These are phyloP conservation scores for Stereocaulon alpinum DNA, from an alignment of 495 filamentous ascomycete species.

Conservation along the genomic window DNA sequence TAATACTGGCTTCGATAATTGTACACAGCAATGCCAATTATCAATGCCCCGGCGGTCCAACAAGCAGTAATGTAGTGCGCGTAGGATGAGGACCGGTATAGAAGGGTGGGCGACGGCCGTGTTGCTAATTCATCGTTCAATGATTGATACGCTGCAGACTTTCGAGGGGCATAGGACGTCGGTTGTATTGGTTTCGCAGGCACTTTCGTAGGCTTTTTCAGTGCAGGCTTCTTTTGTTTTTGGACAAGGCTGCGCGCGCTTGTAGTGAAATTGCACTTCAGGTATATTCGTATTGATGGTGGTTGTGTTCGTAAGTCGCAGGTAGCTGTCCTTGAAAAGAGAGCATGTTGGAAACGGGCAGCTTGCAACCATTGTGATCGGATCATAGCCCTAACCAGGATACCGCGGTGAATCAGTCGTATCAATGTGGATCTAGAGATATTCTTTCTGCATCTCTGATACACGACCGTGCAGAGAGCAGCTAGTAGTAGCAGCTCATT, in stretches of 20 bases:
- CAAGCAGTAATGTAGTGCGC: conserved; percentile 16
- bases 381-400: not conserved
- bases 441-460: too few relatives aligned
- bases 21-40: conserved; percentile 9
- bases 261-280: not conserved
- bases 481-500: too few relatives aligned
- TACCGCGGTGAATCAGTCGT: too few relatives aligned
- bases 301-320: not conserved
- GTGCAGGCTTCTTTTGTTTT: not conserved
- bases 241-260: not conserved
- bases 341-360: not conserved
- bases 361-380: not conserved
- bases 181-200: not conserved
- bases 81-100: conserved; percentile 19
- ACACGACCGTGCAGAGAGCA: too few relatives aligned
- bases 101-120: conserved; percentile 12
- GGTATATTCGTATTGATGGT: not conserved
- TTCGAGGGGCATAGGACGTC: not conserved
- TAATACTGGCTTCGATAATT: conserved; percentile 10
- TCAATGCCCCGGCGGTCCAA: conserved; percentile 12
- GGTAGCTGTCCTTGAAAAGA: not conserved
- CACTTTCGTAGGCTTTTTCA: not conserved
- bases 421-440: too few relatives aligned
- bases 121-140: conserved; percentile 16
- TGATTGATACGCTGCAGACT: conserved; percentile 11